Evolutionary conservation across 2,329 filamentous ascomycete genomes (phyloP).

Genomic region (Clonostachys rosea): DNA sequence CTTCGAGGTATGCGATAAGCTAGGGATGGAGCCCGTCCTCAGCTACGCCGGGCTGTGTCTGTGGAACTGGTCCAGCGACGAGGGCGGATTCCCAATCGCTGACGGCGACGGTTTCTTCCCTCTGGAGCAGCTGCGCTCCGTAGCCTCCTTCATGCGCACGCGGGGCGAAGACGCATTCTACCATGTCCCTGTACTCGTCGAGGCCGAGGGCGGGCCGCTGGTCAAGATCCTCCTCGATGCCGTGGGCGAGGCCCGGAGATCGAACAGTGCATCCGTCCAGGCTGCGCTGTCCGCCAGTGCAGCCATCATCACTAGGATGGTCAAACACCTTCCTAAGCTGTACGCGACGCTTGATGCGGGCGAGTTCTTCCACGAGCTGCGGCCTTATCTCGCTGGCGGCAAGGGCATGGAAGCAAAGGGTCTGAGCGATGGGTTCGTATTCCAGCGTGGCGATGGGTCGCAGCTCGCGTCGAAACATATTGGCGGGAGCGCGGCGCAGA

Average conservation of each 20-base stretch:
- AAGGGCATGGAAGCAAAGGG: constrained; percentile 8
- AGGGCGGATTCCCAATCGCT: not conserved
- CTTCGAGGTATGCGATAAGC: constrained; percentile 7
- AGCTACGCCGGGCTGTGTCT: constrained; percentile 10
- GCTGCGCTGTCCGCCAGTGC: constrained; percentile 2
- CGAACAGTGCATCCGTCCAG: constrained; percentile 1
- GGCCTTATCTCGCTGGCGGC: constrained; percentile 6
- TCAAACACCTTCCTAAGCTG: constrained; percentile 6
- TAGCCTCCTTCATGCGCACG: constrained; percentile 7
- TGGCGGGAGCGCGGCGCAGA: constrained; percentile 10
- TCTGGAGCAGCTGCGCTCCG: constrained; percentile 3
- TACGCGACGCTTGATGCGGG: constrained; percentile 6
- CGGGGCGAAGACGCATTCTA: constrained; percentile 9
- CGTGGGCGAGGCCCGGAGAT: not conserved
- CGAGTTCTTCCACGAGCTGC: constrained; percentile 7
- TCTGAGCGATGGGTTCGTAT: constrained; percentile 7
- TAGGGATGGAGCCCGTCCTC: constrained; percentile 7
- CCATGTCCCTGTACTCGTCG: constrained; percentile 9
- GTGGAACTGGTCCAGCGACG: constrained; percentile 8
- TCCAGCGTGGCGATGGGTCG: constrained; percentile 6
- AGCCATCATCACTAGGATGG: constrained; percentile 4
- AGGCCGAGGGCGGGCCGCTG: constrained; percentile 8
- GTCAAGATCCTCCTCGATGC: constrained; percentile 5
- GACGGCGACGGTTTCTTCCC: constrained; percentile 1
- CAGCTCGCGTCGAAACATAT: constrained; percentile 5